A percentile compares a stretch with the other conserved stretches of the same genome.
Conservation (phyloP, 495 filamentous ascomycete genomes). For the Tuber borchii region DNA sequence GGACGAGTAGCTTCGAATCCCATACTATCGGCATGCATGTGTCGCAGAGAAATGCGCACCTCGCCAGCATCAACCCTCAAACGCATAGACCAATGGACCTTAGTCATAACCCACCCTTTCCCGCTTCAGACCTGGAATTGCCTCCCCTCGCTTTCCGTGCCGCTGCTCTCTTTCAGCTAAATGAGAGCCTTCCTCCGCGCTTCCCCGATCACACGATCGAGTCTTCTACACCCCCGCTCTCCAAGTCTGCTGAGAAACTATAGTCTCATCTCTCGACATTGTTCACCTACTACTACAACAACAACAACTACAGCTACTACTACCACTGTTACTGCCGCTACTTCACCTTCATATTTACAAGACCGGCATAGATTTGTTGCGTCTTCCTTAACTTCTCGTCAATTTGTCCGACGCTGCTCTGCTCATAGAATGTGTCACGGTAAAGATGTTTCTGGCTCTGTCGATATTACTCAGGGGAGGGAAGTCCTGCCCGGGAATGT, state of each 20-base stretch:
- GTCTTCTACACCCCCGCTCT: constrained; percentile 25
- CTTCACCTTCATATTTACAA: constrained; percentile 12
- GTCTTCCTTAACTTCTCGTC: constrained; percentile 21
- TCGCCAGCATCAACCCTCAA: background rate
- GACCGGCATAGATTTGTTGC: background rate
- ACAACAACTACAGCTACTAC: constrained; percentile 5
- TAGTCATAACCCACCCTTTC: constrained; percentile 16
- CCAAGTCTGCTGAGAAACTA: constrained; percentile 16
- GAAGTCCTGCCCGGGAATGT: constrained; percentile 61
- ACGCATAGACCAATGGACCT: background rate
- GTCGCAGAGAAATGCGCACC: background rate
- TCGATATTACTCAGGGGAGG: constrained; percentile 45
- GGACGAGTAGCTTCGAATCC: background rate
- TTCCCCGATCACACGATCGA: constrained; percentile 35
- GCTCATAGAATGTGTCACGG: constrained; percentile 38
- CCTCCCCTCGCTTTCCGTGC: constrained; percentile 12
- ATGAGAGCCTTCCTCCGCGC: constrained; percentile 24
- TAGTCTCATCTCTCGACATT: constrained; percentile 16
- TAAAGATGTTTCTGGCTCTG: constrained; percentile 33
- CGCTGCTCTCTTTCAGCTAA: constrained; percentile 9
- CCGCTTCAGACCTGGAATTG: constrained; percentile 24
- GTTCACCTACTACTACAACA: constrained; percentile 8
- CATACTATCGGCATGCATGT: background rate
- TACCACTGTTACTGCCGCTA: constrained; percentile 6
- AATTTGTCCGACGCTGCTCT: constrained; percentile 39